A percentile compares a stretch with the other conserved stretches of the same genome.
phyloP scores from a whole-genome alignment of 1,139 yeast genomes.

The Yamadazyma dushanensis region DNA sequence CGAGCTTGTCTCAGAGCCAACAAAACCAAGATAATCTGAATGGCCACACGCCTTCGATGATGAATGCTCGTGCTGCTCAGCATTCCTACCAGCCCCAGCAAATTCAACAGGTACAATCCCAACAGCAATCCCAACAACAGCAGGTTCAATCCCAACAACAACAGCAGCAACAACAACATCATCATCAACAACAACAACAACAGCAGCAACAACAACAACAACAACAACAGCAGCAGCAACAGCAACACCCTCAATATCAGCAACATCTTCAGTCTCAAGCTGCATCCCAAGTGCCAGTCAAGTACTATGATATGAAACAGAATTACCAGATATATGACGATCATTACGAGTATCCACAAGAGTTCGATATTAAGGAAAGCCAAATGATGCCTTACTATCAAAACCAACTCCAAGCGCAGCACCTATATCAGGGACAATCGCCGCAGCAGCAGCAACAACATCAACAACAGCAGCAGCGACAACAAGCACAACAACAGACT shows the following conservation, averaged over 20 bases:
- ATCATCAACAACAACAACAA: conserved; percentile 11
- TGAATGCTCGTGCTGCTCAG: conserved; percentile 6
- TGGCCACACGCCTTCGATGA: conserved; percentile 5
- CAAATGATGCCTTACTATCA: conserved; percentile 4
- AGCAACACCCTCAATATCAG: conserved; percentile 9
- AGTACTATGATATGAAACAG: conserved; percentile 2
- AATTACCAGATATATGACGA: conserved; percentile 2
- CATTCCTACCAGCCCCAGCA: conserved; percentile 6
- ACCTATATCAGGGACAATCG: conserved; percentile 8
- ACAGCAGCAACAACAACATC: conserved; percentile 14
- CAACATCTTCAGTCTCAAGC: background rate
- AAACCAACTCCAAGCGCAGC: conserved; percentile 7
- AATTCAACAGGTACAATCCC: conserved; percentile 1
- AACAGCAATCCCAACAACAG: background rate
- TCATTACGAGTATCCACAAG: conserved; percentile 5
- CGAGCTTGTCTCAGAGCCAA: conserved; percentile 2
- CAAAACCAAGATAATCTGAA: conserved; percentile 13
- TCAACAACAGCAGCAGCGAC: conserved; percentile 16
- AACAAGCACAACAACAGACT: conserved; percentile 10
- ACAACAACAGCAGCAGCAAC: conserved; percentile 9
- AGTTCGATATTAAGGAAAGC: conserved; percentile 3
- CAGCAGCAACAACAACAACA: conserved; percentile 11
- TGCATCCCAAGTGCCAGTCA: background rate
- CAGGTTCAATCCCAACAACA: conserved; percentile 4
- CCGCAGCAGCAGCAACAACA: conserved; percentile 10